phyloP scores from a whole-genome alignment of 2,329 filamentous ascomycete genomes.

The Chaetomiaceae sp. region DNA sequence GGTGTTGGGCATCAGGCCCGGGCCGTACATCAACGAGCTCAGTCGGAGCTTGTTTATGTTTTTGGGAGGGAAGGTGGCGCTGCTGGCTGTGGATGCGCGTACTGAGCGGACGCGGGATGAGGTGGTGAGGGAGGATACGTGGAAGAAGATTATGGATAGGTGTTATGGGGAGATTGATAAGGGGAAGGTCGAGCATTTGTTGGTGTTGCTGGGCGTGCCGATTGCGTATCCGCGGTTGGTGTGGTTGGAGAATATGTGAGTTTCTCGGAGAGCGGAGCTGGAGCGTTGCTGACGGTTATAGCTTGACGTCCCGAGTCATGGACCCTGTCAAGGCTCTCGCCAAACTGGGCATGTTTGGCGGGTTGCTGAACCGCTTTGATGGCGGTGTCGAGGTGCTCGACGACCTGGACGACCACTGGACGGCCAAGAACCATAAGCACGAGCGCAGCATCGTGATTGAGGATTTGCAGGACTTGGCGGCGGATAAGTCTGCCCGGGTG shows the following conservation, averaged over 20 bases:
- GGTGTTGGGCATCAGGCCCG: slow-evolving; percentile 73
- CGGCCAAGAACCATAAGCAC: slow-evolving; percentile 86
- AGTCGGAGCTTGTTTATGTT: slow-evolving; percentile 84
- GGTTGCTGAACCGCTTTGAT: slow-evolving; percentile 82
- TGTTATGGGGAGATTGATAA: slow-evolving; percentile 76
- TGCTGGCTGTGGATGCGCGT: slow-evolving; percentile 84
- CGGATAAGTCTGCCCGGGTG: slow-evolving; percentile 84
- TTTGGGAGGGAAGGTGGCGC: slow-evolving; percentile 71
- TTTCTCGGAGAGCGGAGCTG: slow-evolving; percentile 15
- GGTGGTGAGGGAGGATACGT: slow-evolving; percentile 74
- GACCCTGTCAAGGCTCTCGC: slow-evolving; percentile 86
- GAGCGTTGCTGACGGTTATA: slow-evolving; percentile 32
- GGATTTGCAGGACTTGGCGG: slow-evolving; percentile 88
- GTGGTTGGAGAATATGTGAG: slow-evolving; percentile 67
- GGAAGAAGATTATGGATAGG: slow-evolving; percentile 81
- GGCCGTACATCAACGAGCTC: slow-evolving; percentile 83
- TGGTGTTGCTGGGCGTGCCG: slow-evolving; percentile 81
- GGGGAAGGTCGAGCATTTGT: slow-evolving; percentile 81
- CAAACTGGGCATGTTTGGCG: slow-evolving; percentile 73
- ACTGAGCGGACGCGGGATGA: slow-evolving; percentile 85
- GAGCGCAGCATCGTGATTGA: slow-evolving; percentile 84
- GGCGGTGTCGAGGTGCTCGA: slow-evolving; percentile 88
- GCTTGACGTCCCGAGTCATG: slow-evolving; percentile 78
- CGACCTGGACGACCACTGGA: slow-evolving; percentile 96
- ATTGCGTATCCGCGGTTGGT: slow-evolving; percentile 76